Evolutionary conservation across 2,329 filamentous ascomycete species (phyloP), one percentile per base, ranked within the genome.

Genomic region (Arthrobotrys iridis): DNA sequence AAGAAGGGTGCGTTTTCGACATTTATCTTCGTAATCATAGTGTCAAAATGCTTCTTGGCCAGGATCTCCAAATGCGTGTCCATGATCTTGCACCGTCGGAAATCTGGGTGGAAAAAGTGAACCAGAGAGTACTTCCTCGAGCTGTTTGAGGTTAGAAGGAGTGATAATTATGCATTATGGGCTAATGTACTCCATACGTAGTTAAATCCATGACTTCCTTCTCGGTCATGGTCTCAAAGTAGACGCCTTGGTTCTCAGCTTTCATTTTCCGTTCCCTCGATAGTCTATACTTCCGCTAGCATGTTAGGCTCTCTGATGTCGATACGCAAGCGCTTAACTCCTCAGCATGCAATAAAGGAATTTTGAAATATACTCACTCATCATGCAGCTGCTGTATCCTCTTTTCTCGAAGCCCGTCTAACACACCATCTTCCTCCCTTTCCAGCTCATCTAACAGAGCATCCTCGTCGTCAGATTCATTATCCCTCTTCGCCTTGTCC

Each of bases 1-100:
- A 88, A 80, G 73, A 88, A 88, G 0, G 87, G 86, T 4, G 86
- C 86, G 72, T 88, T 87, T 65, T 88, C 86, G 33, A 88, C 87
- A 76, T 87, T 86, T 79, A 88, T 87, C 74, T 83, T 85, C 15
- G 88, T 80, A 64, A 88, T 86, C 15, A 87, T 82, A 1, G 87
- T 87, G 78, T 88, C 87, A 76, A 87, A 87, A 79, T 88, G 87
- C 71, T 86, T 86, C 15, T 83, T 83, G 0, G 87, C 86, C 41
- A 88, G 82, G 8, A 81, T 79, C 78, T 82, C 79, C 15, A 84
- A 77, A 78, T 83, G 83, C 1, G 78, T 77, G 77, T 83, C 82
- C 82, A 84, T 83, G 43, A 83, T 81, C 46, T 82, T 80, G 68
- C 83, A 84, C 33, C 83, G 79, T 4, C 80, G 79, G 77, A 84